Percentiles rank a stretch among this genome's conserved stretches.
These are phyloP conservation scores for Uncinocarpus reesii DNA, from an alignment of 2,329 filamentous ascomycete genomes.

Conservation along the genomic window DNA sequence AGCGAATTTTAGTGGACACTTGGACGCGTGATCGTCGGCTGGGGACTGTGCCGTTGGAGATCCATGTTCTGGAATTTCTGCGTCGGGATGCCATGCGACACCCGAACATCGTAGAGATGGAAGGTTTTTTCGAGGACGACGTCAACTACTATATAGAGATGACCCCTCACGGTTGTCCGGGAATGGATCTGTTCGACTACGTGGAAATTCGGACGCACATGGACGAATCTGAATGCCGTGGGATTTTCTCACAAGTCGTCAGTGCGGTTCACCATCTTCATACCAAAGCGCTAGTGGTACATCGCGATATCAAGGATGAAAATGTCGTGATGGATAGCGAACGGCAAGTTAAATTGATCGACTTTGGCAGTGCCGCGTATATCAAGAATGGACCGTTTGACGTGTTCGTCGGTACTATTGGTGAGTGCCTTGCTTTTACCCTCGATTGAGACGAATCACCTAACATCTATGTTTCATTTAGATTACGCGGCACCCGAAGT, in stretches of 20 bases:
- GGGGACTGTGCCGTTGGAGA: conserved; percentile 90
- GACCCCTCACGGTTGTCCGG: conserved; percentile 80
- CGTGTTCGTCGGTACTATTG: conserved; percentile 97
- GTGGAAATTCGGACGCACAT: conserved; percentile 94
- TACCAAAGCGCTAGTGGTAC: conserved; percentile 79
- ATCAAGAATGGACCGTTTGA: conserved; percentile 98
- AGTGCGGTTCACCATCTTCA: conserved; percentile 85
- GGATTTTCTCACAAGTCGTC: conserved; percentile 90
- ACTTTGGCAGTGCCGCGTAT: conserved; percentile 96
- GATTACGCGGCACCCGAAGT: conserved; percentile 99
- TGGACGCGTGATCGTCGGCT: conserved; percentile 91
- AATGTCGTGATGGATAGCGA: conserved; percentile 95
- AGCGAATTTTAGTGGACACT: conserved; percentile 90
- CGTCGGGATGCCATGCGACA: conserved; percentile 58
- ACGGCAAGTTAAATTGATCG: conserved; percentile 90
- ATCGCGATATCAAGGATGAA: conserved; percentile 98
- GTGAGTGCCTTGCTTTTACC: conserved; percentile 44
- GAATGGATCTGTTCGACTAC: conserved; percentile 98
- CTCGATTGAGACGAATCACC: background rate
- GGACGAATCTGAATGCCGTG: conserved; percentile 86
- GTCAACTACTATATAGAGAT: conserved; percentile 98
- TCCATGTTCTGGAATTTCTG: conserved; percentile 91
- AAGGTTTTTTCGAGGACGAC: conserved; percentile 55
- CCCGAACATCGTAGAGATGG: conserved; percentile 59
- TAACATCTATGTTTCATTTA: conserved; percentile 29